These are phyloP conservation scores for Fusarium pseudograminearum DNA, from an alignment of 2,329 filamentous ascomycete genomes.

Conservation along the genomic window DNA sequence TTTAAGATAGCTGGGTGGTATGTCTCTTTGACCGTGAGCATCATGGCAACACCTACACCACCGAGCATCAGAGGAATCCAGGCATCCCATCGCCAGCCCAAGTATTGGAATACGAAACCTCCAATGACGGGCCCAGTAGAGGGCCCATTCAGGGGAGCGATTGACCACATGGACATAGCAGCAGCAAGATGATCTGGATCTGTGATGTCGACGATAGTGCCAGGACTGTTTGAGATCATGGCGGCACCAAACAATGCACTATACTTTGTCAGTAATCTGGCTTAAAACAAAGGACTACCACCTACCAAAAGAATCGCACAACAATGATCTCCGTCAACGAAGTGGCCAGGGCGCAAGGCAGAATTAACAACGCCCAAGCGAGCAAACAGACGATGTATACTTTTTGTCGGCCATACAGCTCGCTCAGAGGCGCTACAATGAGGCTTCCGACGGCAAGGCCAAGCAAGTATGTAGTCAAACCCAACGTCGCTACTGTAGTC, in stretches of 20 bases:
- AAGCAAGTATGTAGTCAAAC: constrained; percentile 81
- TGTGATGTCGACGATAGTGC: constrained; percentile 86
- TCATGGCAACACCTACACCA: constrained; percentile 69
- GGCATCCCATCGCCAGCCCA: constrained; percentile 90
- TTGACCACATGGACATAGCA: constrained; percentile 85
- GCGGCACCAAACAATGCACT: constrained; percentile 71
- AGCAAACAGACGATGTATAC: constrained; percentile 76
- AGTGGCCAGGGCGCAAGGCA: constrained; percentile 77
- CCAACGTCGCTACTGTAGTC: constrained; percentile 75
- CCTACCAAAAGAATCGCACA: constrained; percentile 77
- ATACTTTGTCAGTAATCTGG: constrained; percentile 1
- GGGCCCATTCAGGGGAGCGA: constrained; percentile 86
- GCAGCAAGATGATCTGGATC: constrained; percentile 82
- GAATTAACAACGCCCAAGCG: constrained; percentile 74
- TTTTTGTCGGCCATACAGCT: constrained; percentile 75
- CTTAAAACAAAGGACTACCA: constrained; percentile 8
- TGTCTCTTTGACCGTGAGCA: constrained; percentile 76
- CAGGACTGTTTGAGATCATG: constrained; percentile 86
- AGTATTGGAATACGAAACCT: constrained; percentile 76
- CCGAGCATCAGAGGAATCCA: constrained; percentile 83
- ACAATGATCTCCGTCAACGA: constrained; percentile 77
- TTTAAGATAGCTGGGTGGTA: constrained; percentile 80
- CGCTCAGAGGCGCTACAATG: constrained; percentile 78
- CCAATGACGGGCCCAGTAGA: constrained; percentile 66
- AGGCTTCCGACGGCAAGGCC: constrained; percentile 79